Base-by-base conservation (phyloP, 225 moss, liverwort and hornwort species). In the Sphagnum tenellum region DNA sequence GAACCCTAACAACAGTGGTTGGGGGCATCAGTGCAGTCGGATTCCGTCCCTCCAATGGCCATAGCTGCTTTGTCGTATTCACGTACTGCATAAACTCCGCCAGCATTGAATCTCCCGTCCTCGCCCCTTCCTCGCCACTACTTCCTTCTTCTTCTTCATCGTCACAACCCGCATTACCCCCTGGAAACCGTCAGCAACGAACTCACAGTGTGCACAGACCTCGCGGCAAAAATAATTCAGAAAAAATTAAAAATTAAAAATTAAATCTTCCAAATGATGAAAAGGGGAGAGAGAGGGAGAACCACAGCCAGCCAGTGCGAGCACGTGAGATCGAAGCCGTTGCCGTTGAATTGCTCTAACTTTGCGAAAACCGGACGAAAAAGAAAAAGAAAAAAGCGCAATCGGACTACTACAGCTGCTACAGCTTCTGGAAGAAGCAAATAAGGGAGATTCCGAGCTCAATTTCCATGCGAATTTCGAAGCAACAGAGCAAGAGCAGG, bases 1-100 rank as follows among this genome's bases (percentile, higher is more conserved):
- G 82, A 55, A 86, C 88, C 58, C 80, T 68, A 44, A 91, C 84
- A 61, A 91, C 82, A 48, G 88, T 86, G 12, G 83, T 86, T 5
- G 91, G 86, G 49, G 91, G 91, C 91, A 91, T 88, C 46, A 91
- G 91, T 53, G 79, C 81, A 4, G 86, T 88, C 29, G 91, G 88
- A 8, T 76, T 86, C 66, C 88, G 85, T 45, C 83, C 91, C 72
- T 91, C 91, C 65, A 91, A 77, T 7, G 88, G 91, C 91, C 91
- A 91, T 56, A 78, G 64, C 64, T 88, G 91, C 57, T 88, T 77
- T 51, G 91, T 86, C 14, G 78, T 47, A 71, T 91, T 83, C 55
- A 91, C 91, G 80, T 91, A 74, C 66, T 83, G 70, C 76, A 91
- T 86, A 63, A 91, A 91, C 59, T 91, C 83, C 45, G 83, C 84